These are phyloP conservation scores for Penicillium antarcticum DNA, from an alignment of 495 filamentous ascomycete genomes.

Conservation along the genomic window DNA sequence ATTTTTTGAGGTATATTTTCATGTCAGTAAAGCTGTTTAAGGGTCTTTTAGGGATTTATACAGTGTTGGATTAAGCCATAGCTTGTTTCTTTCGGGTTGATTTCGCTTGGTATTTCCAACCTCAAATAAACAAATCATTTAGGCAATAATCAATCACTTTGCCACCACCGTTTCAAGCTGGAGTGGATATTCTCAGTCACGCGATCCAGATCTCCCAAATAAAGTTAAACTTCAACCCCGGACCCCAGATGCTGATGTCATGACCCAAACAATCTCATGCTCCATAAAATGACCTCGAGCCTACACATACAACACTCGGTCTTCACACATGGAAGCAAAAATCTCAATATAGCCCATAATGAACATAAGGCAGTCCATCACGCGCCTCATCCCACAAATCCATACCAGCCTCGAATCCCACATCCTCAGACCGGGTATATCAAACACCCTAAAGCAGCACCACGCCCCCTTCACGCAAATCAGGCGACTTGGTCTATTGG, in stretches of 20 bases:
- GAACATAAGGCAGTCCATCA: not conserved
- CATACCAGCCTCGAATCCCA: not conserved
- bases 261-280: not conserved
- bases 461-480: constrained; percentile 11
- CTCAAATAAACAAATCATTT: too few species aligned
- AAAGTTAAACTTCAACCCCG: constrained; percentile 3
- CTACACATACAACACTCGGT: too few species aligned
- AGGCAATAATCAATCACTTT: too few species aligned
- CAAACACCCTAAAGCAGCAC: constrained; percentile 1
- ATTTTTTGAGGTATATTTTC: too few species aligned
- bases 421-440: not conserved
- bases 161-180: too few species aligned
- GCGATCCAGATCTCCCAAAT: not conserved
- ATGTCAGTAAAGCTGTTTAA: too few species aligned
- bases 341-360: not conserved
- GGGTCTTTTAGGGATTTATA: too few species aligned
- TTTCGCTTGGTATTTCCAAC: too few species aligned
- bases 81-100: not conserved
- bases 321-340: not conserved
- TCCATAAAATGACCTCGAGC: not conserved
- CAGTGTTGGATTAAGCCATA: not conserved
- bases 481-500: constrained; percentile 21
- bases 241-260: constrained; percentile 5
- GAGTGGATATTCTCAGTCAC: not conserved
- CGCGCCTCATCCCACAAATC: not conserved